Percentiles rank a stretch among this genome's conserved stretches.
phyloP scores from a whole-genome alignment of 306 rosid genomes.

The Comarum palustre region DNA sequence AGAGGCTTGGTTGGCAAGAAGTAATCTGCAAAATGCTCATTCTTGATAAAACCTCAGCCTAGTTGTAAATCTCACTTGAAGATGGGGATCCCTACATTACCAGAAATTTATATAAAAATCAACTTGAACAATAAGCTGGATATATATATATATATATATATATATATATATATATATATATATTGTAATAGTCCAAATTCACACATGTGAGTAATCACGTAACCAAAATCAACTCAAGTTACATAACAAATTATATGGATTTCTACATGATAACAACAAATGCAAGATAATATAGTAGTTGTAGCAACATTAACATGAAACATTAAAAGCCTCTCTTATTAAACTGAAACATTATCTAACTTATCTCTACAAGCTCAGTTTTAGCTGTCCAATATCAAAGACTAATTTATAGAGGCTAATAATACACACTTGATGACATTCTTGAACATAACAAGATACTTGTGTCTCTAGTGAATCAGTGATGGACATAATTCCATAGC shows the following conservation, averaged over 20 bases:
- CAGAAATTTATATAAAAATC: neutral
- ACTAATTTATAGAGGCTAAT: neutral
- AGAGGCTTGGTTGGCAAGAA: constrained; percentile 14
- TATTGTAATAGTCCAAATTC: neutral
- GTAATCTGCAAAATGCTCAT: constrained; percentile 11
- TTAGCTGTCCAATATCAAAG: neutral
- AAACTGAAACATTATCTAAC: neutral
- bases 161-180: too few species aligned
- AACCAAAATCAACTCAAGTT: neutral
- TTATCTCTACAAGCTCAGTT: neutral
- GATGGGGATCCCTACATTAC: neutral
- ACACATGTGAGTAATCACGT: neutral
- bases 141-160: too few species aligned
- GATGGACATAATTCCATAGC: neutral
- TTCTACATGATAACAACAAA: neutral
- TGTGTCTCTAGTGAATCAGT: neutral
- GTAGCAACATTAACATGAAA: neutral
- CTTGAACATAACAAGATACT: neutral
- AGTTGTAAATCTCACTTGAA: neutral
- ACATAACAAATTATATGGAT: neutral
- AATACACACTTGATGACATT: neutral
- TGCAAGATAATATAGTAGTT: neutral
- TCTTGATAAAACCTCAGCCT: neutral
- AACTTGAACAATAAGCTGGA: neutral
- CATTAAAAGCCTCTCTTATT: neutral